phyloP scores from a whole-genome alignment of 2,329 filamentous ascomycete species.

The Neonectria hederae region DNA sequence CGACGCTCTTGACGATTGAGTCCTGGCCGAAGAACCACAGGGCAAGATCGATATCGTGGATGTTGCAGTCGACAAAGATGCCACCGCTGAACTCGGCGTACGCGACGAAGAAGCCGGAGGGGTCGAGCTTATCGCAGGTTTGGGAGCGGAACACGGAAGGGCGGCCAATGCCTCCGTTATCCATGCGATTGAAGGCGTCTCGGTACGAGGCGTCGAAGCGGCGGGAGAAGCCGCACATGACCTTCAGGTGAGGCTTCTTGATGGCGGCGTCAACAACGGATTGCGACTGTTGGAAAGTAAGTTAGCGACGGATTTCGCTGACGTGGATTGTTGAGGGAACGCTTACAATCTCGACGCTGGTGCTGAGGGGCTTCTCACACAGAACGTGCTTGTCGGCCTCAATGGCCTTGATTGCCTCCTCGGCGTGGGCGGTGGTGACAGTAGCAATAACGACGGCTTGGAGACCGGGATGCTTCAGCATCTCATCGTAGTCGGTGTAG shows the following conservation, averaged over 20 bases:
- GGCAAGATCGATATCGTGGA: constrained; percentile 69
- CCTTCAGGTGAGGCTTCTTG: constrained; percentile 68
- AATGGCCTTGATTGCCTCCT: constrained; percentile 42
- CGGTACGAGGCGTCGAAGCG: constrained; percentile 73
- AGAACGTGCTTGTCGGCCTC: constrained; percentile 41
- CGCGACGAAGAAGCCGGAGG: constrained; percentile 73
- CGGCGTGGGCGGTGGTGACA: constrained; percentile 39
- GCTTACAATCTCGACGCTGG: constrained; percentile 62
- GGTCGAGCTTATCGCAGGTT: constrained; percentile 74
- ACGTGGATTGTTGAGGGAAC: too few relatives aligned
- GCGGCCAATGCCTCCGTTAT: constrained; percentile 65
- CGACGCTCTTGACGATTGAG: constrained; percentile 44
- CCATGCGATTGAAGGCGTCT: constrained; percentile 63
- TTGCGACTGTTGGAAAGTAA: constrained; percentile 57
- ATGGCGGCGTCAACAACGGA: constrained; percentile 66
- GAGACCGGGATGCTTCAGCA: constrained; percentile 41
- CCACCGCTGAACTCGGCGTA: constrained; percentile 73
- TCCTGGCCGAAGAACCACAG: constrained; percentile 49
- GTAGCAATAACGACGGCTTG: constrained; percentile 41
- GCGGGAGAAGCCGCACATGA: constrained; percentile 59
- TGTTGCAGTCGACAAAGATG: constrained; percentile 76
- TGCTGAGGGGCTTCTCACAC: constrained; percentile 41
- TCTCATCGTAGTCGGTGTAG: constrained; percentile 40
- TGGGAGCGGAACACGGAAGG: constrained; percentile 71
- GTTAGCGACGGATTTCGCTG: constrained; percentile 10